phyloP scores from a whole-genome alignment of 2,329 filamentous ascomycete genomes.

The Pseudogymnoascus sp. region DNA sequence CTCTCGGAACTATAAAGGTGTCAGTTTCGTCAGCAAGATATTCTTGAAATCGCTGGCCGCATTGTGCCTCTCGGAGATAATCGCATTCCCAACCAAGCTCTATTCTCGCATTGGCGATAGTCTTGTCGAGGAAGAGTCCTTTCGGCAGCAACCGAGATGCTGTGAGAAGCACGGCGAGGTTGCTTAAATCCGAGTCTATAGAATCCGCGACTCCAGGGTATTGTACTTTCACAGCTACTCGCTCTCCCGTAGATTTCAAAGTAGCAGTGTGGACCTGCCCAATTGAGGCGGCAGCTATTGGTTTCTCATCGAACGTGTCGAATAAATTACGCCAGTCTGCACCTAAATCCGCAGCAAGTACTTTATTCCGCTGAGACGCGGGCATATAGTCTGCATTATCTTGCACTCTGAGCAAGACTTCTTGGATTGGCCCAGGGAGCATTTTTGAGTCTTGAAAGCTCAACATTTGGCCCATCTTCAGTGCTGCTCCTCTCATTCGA shows the following conservation, averaged over 20 bases:
- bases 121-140: conserved; percentile 91
- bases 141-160: conserved; percentile 85
- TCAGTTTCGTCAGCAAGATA: conserved; percentile 69
- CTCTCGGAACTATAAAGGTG: conserved; percentile 71
- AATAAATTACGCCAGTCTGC: conserved; percentile 79
- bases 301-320: conserved; percentile 76
- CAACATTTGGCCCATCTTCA: conserved; percentile 97
- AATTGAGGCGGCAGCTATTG: conserved; percentile 92
- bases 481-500: conserved; percentile 90
- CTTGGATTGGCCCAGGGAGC: conserved; percentile 77
- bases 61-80: conserved; percentile 81
- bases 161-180: conserved; percentile 81
- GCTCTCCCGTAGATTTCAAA: conserved; percentile 63
- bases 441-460: conserved; percentile 97
- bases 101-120: conserved; percentile 85
- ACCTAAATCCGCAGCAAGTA: conserved; percentile 72
- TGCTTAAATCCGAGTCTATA: conserved; percentile 93
- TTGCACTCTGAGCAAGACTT: conserved; percentile 88
- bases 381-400: conserved; percentile 99
- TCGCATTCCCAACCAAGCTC: conserved; percentile 97
- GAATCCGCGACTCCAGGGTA: conserved; percentile 94
- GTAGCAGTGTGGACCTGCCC: conserved; percentile 88
- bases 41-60: conserved; percentile 65
- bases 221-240: conserved; percentile 92
- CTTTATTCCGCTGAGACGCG: conserved; percentile 79